These are phyloP conservation scores for Ophiosphaerella herpotricha DNA, from an alignment of 2,329 filamentous ascomycete genomes.

Conservation along the genomic window DNA sequence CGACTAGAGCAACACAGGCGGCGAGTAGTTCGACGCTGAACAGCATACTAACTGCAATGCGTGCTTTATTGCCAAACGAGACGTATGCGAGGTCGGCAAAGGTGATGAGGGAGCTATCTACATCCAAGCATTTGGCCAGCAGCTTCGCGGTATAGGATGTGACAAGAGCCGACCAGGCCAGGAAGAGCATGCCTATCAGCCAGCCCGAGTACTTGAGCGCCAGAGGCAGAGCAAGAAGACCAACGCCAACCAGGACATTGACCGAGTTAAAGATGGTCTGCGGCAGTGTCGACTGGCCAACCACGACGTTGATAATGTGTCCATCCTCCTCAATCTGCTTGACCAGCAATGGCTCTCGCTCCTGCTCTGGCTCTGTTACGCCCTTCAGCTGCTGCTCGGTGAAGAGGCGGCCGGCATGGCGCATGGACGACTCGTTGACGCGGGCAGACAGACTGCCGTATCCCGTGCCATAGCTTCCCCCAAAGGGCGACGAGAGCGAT, in stretches of 20 bases:
- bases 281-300: conserved; percentile 91
- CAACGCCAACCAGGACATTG: conserved; percentile 89
- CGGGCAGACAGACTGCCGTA: conserved; percentile 64
- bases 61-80: conserved; percentile 81
- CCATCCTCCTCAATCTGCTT: conserved; percentile 85
- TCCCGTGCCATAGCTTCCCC: conserved; percentile 71
- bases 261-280: conserved; percentile 97
- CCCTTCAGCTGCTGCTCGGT: conserved; percentile 53
- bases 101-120: conserved; percentile 83
- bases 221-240: conserved; percentile 84
- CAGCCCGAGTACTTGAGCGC: conserved; percentile 87
- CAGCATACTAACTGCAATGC: conserved; percentile 79
- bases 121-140: conserved; percentile 84
- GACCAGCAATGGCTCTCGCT: conserved; percentile 76
- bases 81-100: conserved; percentile 94
- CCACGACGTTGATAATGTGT: conserved; percentile 80
- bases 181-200: conserved; percentile 77
- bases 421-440: conserved; percentile 61
- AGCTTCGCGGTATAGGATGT: conserved; percentile 87
- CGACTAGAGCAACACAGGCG: conserved; percentile 85
- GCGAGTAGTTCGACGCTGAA: conserved; percentile 88
- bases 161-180: conserved; percentile 72
- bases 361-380: conserved; percentile 50
- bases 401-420: conserved; percentile 59
- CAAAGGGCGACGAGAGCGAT: conserved; percentile 67